Evolutionary conservation across 1,284 basidiomycete species (phyloP).

Genomic region (Fomes fomentarius): DNA sequence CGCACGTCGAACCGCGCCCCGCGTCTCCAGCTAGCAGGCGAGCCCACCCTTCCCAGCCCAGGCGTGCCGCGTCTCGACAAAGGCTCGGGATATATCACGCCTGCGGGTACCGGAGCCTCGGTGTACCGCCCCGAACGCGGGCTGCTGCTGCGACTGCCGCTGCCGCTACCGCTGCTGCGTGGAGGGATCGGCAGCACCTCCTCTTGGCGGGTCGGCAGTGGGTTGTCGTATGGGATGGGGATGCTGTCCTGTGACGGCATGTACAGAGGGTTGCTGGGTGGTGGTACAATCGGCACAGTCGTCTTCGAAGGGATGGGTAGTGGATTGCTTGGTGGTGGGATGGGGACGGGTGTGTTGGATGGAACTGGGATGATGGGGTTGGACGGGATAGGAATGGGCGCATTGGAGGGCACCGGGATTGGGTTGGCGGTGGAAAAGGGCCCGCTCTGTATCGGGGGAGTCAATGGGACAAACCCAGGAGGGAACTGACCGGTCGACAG

Average conservation of each 20-base stretch:
- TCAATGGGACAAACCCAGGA: conserved; percentile 23
- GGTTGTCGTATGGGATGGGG: conserved; percentile 5
- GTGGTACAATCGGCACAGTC: conserved; percentile 2
- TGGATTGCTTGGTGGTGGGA: conserved; percentile 8
- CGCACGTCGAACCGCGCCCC: conserved; percentile 11
- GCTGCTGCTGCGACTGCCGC: too few species aligned
- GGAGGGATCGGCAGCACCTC: conserved; percentile 11
- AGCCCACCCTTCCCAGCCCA: neutral
- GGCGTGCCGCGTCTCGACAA: conserved; percentile 11
- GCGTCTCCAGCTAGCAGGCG: conserved; percentile 9
- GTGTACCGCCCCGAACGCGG: conserved; percentile 17
- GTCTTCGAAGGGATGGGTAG: conserved; percentile 6
- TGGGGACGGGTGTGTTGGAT: conserved; percentile 4
- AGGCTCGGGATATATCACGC: conserved; percentile 26
- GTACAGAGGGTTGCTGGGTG: conserved; percentile 9
- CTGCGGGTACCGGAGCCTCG: conserved; percentile 25
- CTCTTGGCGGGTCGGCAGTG: conserved; percentile 11
- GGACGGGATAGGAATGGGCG: conserved; percentile 1
- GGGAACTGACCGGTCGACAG: conserved; percentile 20
- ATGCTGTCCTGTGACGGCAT: conserved; percentile 6
- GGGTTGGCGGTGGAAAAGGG: conserved; percentile 1
- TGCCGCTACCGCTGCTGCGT: neutral
- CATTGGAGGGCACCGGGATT: conserved; percentile 1
- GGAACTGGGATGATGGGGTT: neutral
- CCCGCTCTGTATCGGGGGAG: conserved; percentile 3